Conservation (phyloP, 2,329 filamentous ascomycete species). For the Xylariales sp. region DNA sequence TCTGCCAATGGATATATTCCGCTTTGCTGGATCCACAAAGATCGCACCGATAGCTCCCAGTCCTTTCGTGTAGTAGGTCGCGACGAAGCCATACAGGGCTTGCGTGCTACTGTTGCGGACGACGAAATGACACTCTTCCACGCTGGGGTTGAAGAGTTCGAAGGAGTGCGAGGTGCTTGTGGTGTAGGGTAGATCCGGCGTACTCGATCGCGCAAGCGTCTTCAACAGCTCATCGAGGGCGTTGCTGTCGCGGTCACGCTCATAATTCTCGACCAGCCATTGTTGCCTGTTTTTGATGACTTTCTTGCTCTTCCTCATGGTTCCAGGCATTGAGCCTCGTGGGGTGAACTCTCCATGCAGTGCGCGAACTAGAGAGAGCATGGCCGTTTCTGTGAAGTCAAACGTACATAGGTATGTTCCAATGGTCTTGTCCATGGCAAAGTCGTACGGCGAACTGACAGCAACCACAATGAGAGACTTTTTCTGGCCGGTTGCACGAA, state of each 20-base stretch:
- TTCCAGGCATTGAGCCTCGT: slow-evolving; percentile 60
- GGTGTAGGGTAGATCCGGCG: slow-evolving; percentile 65
- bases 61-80: slow-evolving; percentile 72
- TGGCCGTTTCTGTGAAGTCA: slow-evolving; percentile 89
- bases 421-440: slow-evolving; percentile 85
- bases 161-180: slow-evolving; percentile 71
- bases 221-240: slow-evolving; percentile 73
- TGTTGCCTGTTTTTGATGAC: slow-evolving; percentile 84
- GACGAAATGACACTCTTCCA: slow-evolving; percentile 83
- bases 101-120: slow-evolving; percentile 91
- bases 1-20: slow-evolving; percentile 84
- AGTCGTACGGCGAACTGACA: slow-evolving; percentile 94
- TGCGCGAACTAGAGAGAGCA: slow-evolving; percentile 77
- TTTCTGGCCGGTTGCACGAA: slow-evolving; percentile 70
- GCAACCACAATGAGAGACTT: slow-evolving; percentile 89
- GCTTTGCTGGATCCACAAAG: slow-evolving; percentile 82
- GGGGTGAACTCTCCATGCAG: slow-evolving; percentile 71
- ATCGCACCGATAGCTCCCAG: slow-evolving; percentile 77
- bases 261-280: slow-evolving; percentile 90
- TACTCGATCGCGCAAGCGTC: slow-evolving; percentile 61
- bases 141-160: slow-evolving; percentile 62
- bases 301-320: slow-evolving; percentile 82
- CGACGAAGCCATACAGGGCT: slow-evolving; percentile 85
- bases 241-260: slow-evolving; percentile 68
- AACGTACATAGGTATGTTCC: slow-evolving; percentile 94